A percentile compares a stretch with the other conserved stretches of the same genome.
phyloP scores from a whole-genome alignment of 768 basidiomycete genomes.

The Serpula lacrymans region DNA sequence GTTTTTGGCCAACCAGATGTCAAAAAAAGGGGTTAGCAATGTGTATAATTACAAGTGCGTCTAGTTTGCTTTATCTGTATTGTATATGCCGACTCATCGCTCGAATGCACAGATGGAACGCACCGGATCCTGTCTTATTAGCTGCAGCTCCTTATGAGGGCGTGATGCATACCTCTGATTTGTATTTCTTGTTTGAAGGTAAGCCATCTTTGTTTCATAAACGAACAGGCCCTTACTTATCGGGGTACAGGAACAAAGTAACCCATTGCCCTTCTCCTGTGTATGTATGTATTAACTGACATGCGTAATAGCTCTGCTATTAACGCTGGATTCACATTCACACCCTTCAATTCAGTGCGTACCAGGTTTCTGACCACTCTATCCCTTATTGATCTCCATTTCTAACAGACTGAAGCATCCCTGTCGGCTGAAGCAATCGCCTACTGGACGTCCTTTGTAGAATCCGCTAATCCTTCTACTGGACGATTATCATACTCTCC shows the following conservation, averaged over 20 bases:
- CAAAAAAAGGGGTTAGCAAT: constrained; percentile 26
- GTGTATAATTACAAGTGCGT: constrained; percentile 34
- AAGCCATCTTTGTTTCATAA: constrained; percentile 2
- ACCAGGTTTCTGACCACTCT: neutral
- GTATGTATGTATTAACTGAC: neutral
- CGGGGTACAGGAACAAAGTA: constrained; percentile 10
- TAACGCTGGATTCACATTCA: constrained; percentile 35
- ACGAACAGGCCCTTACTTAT: neutral
- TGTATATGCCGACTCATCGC: neutral
- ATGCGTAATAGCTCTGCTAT: constrained; percentile 3
- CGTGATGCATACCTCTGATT: constrained; percentile 41
- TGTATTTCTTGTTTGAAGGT: constrained; percentile 43
- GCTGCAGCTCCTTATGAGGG: constrained; percentile 34
- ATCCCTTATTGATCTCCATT: neutral
- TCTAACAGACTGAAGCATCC: constrained; percentile 32
- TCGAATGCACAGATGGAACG: constrained; percentile 33
- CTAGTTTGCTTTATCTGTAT: neutral
- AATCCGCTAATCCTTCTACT: constrained; percentile 14
- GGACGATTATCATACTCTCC: constrained; percentile 18
- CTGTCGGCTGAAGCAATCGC: constrained; percentile 38
- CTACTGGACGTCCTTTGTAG: constrained; percentile 44
- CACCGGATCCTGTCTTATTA: constrained; percentile 38
- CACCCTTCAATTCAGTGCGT: constrained; percentile 33
- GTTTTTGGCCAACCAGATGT: constrained; percentile 32
- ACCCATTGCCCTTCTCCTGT: neutral